phyloP scores from a whole-genome alignment of 768 basidiomycete species.

The Termitomyces sp. region DNA sequence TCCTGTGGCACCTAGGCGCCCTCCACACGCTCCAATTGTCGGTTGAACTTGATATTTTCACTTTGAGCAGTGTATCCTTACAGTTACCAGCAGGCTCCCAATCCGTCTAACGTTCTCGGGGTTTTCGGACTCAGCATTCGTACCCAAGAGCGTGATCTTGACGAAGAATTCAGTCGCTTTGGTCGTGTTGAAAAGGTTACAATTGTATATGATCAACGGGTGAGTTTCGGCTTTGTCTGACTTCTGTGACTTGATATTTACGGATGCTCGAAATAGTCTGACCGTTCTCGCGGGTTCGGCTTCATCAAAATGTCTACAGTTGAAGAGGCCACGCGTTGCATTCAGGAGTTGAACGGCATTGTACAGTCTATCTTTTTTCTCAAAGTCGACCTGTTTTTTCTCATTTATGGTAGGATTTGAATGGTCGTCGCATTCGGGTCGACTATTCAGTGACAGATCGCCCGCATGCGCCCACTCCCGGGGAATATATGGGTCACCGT shows the following conservation, averaged over 20 bases:
- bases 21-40: constrained; percentile 71
- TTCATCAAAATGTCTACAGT: constrained; percentile 90
- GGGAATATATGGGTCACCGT: constrained; percentile 95
- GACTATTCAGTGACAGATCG: constrained; percentile 94
- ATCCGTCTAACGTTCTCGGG: constrained; percentile 84
- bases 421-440: constrained; percentile 93
- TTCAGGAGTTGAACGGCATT: constrained; percentile 87
- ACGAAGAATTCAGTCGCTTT: constrained; percentile 87
- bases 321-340: constrained; percentile 86
- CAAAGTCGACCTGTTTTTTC: neutral
- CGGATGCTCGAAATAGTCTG: constrained; percentile 50
- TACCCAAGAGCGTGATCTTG: constrained; percentile 88
- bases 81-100: constrained; percentile 64
- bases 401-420: constrained; percentile 60
- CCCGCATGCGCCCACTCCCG: constrained; percentile 94
- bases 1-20: constrained; percentile 56
- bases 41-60: constrained; percentile 24
- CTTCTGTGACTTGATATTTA: neutral
- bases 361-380: constrained; percentile 41
- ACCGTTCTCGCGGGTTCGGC: constrained; percentile 95
- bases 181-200: constrained; percentile 93
- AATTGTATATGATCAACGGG: constrained; percentile 95
- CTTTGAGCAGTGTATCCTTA: constrained; percentile 23
- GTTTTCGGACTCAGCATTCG: constrained; percentile 99
- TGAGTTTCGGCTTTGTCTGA: constrained; percentile 34